Base-by-base conservation (phyloP, 306 rosid genomes). In the Lathyrus oleraceus region DNA sequence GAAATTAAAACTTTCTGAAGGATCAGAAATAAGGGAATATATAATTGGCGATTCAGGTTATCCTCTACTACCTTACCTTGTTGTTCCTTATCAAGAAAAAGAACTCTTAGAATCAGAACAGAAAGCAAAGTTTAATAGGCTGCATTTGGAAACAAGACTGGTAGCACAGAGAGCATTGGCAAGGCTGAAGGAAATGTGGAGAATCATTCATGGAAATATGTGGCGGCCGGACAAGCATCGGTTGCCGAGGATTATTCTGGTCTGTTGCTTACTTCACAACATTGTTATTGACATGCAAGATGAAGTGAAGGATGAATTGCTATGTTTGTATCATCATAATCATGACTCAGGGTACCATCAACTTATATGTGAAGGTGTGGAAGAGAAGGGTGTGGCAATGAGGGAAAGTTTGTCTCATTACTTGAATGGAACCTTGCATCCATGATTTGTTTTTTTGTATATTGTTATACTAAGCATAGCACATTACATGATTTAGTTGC, bases 191-290 rank as follows among this genome's bases (percentile, higher is more conserved):
- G 93, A 87, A 21, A 86, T 69, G 76, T 93, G 98, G 98, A 85
- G 85, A 84, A 88, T 90, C 84, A 93, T 93, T 73, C 87, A 80
- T 10, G 98, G 98, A 73, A 81, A 79, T 15, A 93, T 93, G 97
- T 90, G 98, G 98, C 80, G 98, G 52, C 98, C 97, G 0, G 98
- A 93, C 83, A 90, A 86, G 65, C 97, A 93, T 63, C 82, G 90
- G 36, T 49, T 93, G 72, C 98, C 98, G 0, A 85, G 97, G 81
- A 90, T 93, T 43, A 90, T 93, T 68, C 88, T 93, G 0, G 97
- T 90, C 53, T 93, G 97, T 65, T 90, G 98, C 75, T 62, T 93
- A 76, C 96, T 93, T 84, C 98, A 93, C 47, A 90, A 93, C 84
- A 93, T 93, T 65, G 76, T 80, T 54, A 87, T 93, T 36, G 97